These are phyloP conservation scores for Neofusicoccum umdonicola DNA, from an alignment of 2,329 filamentous ascomycete species.

Conservation along the genomic window DNA sequence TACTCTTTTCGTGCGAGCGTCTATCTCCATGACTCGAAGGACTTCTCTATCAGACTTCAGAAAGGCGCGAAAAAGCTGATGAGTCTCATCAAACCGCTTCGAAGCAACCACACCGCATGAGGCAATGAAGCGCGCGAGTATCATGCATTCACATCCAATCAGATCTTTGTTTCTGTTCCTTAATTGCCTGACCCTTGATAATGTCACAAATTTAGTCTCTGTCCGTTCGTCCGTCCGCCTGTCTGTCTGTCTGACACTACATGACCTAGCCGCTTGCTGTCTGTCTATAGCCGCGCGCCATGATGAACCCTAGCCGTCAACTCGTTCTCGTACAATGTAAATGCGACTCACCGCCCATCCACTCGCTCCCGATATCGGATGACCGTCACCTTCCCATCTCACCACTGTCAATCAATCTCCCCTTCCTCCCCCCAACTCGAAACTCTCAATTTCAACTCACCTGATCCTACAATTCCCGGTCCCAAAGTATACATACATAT, in stretches of 20 bases:
- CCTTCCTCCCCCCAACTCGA: too few species aligned
- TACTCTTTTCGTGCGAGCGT: too few species aligned
- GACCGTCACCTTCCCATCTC: too few species aligned
- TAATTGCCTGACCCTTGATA: too few species aligned
- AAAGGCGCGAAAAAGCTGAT: not conserved
- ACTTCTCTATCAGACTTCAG: too few species aligned
- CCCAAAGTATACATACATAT: too few species aligned
- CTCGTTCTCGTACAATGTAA: not conserved
- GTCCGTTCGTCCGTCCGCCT: not conserved
- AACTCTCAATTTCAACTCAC: too few species aligned
- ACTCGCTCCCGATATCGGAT: not conserved
- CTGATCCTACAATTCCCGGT: too few species aligned
- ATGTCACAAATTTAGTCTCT: not conserved
- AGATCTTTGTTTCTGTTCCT: not conserved
- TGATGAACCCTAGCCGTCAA: not conserved
- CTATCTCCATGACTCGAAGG: too few species aligned
- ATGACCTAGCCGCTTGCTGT: not conserved
- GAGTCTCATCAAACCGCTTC: not conserved
- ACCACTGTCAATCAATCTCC: too few species aligned
- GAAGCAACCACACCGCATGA: not conserved
- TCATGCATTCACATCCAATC: not conserved
- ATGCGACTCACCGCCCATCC: constrained; percentile 7
- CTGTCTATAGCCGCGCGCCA: not conserved
- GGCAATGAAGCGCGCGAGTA: not conserved
- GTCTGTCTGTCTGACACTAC: not conserved